phyloP scores from a whole-genome alignment of 2,329 filamentous ascomycete genomes.

The Aspergillus fischeri region DNA sequence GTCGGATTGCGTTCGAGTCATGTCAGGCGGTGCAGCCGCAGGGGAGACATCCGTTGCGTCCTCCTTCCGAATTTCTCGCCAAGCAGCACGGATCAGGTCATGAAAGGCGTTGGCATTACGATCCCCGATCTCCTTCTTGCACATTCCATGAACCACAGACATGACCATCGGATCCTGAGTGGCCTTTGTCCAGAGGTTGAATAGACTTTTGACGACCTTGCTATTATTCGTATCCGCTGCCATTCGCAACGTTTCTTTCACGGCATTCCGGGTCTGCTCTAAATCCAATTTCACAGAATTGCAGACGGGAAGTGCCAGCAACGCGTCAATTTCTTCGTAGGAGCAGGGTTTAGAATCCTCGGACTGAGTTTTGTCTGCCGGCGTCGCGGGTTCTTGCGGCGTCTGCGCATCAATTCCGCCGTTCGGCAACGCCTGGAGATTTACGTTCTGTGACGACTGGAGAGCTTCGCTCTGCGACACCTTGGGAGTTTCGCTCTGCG shows the following conservation, averaged over 20 bases:
- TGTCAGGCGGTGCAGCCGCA: slow-evolving; percentile 4
- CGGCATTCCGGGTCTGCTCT: slow-evolving; percentile 23
- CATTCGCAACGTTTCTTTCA: slow-evolving; percentile 24
- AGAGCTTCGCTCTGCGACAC: neutral
- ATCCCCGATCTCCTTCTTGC: slow-evolving; percentile 23
- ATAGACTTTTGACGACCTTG: slow-evolving; percentile 26
- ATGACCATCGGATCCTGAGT: slow-evolving; percentile 29
- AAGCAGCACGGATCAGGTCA: slow-evolving; percentile 25
- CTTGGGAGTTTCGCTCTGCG: slow-evolving; percentile 1
- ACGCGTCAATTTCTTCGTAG: slow-evolving; percentile 14
- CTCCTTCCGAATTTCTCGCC: slow-evolving; percentile 18
- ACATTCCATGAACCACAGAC: slow-evolving; percentile 26
- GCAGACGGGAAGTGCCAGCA: slow-evolving; percentile 18
- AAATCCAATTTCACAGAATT: slow-evolving; percentile 23
- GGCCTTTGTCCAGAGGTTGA: slow-evolving; percentile 25
- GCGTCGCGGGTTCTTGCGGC: slow-evolving; percentile 11
- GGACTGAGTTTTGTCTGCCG: slow-evolving; percentile 9
- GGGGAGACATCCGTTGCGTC: slow-evolving; percentile 4
- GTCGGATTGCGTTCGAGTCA: slow-evolving; percentile 20
- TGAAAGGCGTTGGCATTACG: slow-evolving; percentile 28
- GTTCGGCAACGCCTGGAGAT: slow-evolving; percentile 2
- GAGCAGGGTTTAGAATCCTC: slow-evolving; percentile 2
- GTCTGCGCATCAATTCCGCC: slow-evolving; percentile 10
- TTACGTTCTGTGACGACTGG: neutral
- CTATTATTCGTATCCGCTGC: slow-evolving; percentile 27